Evolutionary conservation across 257 asterid species (phyloP).

Genomic region (Solanum neorickii): DNA sequence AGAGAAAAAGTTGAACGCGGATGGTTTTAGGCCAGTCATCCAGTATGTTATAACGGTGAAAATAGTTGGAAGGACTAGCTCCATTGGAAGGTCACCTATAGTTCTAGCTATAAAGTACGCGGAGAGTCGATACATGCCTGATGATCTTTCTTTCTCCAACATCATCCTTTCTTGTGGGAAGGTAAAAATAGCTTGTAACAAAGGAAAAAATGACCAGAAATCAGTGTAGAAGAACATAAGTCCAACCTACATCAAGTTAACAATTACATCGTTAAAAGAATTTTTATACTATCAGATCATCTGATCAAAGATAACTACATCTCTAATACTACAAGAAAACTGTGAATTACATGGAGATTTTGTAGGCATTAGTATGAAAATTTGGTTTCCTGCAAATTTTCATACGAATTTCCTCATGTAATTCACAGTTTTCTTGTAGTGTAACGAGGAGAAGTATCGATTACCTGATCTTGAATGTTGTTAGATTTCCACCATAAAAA

Average conservation of each 20-base stretch:
- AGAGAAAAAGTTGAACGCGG: conserved; percentile 24
- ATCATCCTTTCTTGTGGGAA: conserved; percentile 64
- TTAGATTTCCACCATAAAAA: conserved; percentile 69
- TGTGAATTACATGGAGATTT: too few relatives aligned
- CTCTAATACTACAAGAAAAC: too few relatives aligned
- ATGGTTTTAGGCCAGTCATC: conserved; percentile 63
- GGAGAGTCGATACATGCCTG: conserved; percentile 79
- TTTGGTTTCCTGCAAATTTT: too few relatives aligned
- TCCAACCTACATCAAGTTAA: conserved; percentile 34
- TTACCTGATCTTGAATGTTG: conserved; percentile 72
- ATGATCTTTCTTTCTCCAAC: conserved; percentile 62
- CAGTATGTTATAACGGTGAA: conserved; percentile 50
- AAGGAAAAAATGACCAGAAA: conserved; percentile 76
- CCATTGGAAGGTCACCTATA: conserved; percentile 75
- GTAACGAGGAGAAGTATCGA: background rate
- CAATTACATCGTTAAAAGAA: background rate
- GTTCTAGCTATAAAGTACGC: conserved; percentile 74
- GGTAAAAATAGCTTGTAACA: conserved; percentile 68
- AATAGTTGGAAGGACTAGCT: conserved; percentile 56
- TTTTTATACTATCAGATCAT: background rate
- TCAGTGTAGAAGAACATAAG: conserved; percentile 45
- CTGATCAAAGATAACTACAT: background rate
- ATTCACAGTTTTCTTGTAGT: too few relatives aligned
- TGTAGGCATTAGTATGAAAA: too few relatives aligned
- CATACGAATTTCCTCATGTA: too few relatives aligned